Base-by-base conservation (phyloP, 352 stramenopile species). In the Globisporangium paddicum region DNA sequence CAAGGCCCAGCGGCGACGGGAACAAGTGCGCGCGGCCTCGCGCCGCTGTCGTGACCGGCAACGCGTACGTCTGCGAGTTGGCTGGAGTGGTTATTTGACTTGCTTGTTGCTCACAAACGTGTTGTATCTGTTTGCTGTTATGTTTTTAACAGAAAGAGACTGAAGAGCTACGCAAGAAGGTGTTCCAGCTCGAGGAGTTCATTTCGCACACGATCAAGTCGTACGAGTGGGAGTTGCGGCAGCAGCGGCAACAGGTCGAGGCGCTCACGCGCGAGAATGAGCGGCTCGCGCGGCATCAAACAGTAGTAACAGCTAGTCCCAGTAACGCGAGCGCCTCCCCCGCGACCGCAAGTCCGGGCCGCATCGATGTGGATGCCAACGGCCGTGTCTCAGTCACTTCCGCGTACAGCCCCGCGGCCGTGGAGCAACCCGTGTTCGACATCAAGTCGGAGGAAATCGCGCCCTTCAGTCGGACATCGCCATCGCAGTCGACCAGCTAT, bases 181-280 rank as follows among this genome's bases (percentile, higher is more conserved):
- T 88, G 26, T 86, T 86, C 52, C 73, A 88, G 63, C 60, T 88
- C 8, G 75, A 88, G 30, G 78, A 88, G 57, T 86, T 79, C 56
- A 86, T 86, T 47, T 63, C 73, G 5, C 75, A 85, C 57, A 78
- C 69, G 49, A 70, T 79, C 61, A 75, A 86, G 50, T 63, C 73
- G 23, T 82, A 87, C 58, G 77, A 87, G 37, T 73, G 61, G 63
- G 75, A 84, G 50, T 55, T 73, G 45, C 66, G 66, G 23, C 71
- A 79, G 45, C 75, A 86, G 42, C 66, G 63, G 3, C 48, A 78
- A 1, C 69, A 74, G n/a, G 49, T 76, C n/a, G 72, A 81, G 44
- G 19, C 46, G 47, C 53, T 82, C 23, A 57, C 78, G 38, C 71
- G 64, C 6, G 71, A 86, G 61, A 86, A 83, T 38, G 70, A 77